A percentile compares a stretch with the other conserved stretches of the same genome.
Evolutionary conservation across 768 basidiomycete species (phyloP).

Genomic region (Leucosporidium yakuticum): DNA sequence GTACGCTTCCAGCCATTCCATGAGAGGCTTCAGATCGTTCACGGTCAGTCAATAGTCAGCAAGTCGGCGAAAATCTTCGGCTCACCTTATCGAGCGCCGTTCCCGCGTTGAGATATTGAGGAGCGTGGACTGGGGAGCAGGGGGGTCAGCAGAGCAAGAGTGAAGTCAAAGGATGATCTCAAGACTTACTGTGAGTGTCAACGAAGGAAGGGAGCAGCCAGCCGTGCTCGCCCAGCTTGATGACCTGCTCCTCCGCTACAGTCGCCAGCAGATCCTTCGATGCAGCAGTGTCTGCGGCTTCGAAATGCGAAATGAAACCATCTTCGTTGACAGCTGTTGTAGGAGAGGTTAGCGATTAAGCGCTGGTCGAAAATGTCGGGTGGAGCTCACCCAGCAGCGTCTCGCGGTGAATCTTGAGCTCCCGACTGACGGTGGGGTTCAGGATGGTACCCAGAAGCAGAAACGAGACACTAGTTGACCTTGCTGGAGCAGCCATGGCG

Average conservation of each 20-base stretch:
- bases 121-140: slow-evolving; percentile 62
- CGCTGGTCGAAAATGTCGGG: background rate
- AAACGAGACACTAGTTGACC: too few species aligned
- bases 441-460: background rate
- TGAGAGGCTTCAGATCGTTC: slow-evolving; percentile 39
- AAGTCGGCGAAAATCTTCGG: too few species aligned
- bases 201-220: slow-evolving; percentile 32
- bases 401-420: slow-evolving; percentile 6
- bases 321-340: slow-evolving; percentile 14
- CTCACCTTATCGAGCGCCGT: slow-evolving; percentile 64
- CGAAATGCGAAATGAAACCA: slow-evolving; percentile 16
- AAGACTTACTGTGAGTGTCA: slow-evolving; percentile 30
- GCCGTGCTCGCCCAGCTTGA: background rate
- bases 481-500: too few species aligned
- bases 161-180: background rate
- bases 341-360: too few species aligned
- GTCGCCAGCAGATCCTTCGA: background rate
- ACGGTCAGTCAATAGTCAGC: background rate
- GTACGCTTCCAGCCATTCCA: slow-evolving; percentile 66
- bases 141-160: background rate
- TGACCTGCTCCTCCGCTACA: background rate
- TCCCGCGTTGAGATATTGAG: slow-evolving; percentile 82
- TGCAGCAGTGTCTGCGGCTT: background rate
- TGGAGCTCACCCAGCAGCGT: slow-evolving; percentile 9
- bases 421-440: background rate